Evolutionary conservation across 257 asterid species (phyloP), one percentile per base, ranked within the genome.

Genomic region (Coffea eugenioides): DNA sequence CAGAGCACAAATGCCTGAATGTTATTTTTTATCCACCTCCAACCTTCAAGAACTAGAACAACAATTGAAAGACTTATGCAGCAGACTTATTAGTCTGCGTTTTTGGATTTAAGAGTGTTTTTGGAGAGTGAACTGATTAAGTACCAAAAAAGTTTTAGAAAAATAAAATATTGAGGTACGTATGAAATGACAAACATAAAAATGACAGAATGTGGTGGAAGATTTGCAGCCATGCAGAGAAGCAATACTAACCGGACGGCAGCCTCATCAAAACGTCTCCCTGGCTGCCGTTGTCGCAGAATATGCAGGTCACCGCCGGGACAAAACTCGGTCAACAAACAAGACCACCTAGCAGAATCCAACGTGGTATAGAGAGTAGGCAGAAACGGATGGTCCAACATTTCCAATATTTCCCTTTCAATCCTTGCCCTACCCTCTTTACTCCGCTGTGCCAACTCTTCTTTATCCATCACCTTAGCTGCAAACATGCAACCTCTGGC

Each of bases 281-380:
- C 91, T 36, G 92, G 97, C 41, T 87, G 95, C 39, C 85, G 85
- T 86, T 92, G 97, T 59, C 97, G 91, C 84, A 90, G 95, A 71
- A 93, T 65, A 52, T 93, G 98, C 20, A 92, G 97, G 82, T 92
- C 95, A 8, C 98, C 96, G 15, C 98, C 98, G 57, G 92, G 93
- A 69, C 98, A 93, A 80, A 85, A 93, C 81, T 92, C 92, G 1
- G 96, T 92, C 81, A 92, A 78, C 87, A 92, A 85, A 77, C 97
- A 91, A 0, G 90, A 87, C 98, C 96, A 93, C 80, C 79, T 87
- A 27, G 88, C 84, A 57, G 87, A 84, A 23, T 92, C 93, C 86
- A 93, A 77, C 13, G 88, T 84, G 0, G 93, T 87, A 70, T 88
- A 88, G n/a, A 93, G 92, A 13, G 88, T 86, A 67, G 97, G 97